Base-by-base conservation (phyloP, 495 filamentous ascomycete species). In the Trichoderma virens region DNA sequence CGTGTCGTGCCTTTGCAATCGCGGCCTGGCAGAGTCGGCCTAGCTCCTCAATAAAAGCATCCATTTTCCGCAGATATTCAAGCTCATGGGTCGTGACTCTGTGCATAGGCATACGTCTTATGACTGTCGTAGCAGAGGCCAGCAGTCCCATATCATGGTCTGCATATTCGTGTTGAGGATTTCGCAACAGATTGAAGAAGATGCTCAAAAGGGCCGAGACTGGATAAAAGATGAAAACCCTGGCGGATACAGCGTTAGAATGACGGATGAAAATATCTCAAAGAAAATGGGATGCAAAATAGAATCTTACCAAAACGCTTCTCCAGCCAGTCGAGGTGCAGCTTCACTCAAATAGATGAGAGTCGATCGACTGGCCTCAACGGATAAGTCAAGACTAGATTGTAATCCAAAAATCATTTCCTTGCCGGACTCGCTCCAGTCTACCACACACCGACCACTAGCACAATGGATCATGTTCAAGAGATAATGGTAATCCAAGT, bases 301-400 rank as follows among this genome's bases (percentile, higher is more conserved):
- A 28, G 25, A 27, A 62, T 25, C 73, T 47, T 68, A 82, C 81
- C 80, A 83, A 60, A 81, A 82, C 1, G 79, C 73, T 27, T 79
- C 77, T 0, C 75, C 75, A 1, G 76, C 68, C 7, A 83, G 67
- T 0, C 74, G 75, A 65, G 76, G 71, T 3, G 76, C 73, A 11
- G 76, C 71, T 0, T 74, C 71, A 34, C 78, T 72, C 2, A 83
- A 66, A 59, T 80, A 83, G 23, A 79, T 68, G 5, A 84, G 63
- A 0, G 79, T 82, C 1, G 78, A 81, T 6, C 81, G 79, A 65
- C 80, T 82, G 0, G 82, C 81, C 59, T 83, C 81, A 31, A 84
- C 78, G 5, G 78, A 78, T 3, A 84, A 67, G 0, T 75, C 75
- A 2, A 83, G 69, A 62, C 80, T 83, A 0, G 79, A 80, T 18